Evolutionary conservation across 805 yeast species (phyloP).

Genomic region (Candida peoriensis): DNA sequence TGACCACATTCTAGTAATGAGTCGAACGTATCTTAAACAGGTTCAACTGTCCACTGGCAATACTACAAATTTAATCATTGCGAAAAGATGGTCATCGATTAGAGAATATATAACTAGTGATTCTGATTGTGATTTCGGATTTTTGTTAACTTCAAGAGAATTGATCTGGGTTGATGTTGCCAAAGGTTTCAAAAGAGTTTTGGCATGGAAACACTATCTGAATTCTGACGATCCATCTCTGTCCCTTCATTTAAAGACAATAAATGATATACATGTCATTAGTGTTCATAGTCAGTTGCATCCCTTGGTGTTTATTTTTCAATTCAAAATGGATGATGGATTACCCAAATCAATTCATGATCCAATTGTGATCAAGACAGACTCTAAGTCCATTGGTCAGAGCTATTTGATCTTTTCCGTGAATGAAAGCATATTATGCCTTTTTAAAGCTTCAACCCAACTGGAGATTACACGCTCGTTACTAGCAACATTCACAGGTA

Average conservation of each 20-base stretch:
- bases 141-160: slow-evolving; percentile 64
- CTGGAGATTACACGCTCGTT: slow-evolving; percentile 5
- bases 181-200: slow-evolving; percentile 35
- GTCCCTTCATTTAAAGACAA: slow-evolving; percentile 29
- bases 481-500: slow-evolving; percentile 7
- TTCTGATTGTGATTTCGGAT: slow-evolving; percentile 30
- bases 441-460: slow-evolving; percentile 2
- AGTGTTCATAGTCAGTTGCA: slow-evolving; percentile 26
- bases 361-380: slow-evolving; percentile 23
- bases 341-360: slow-evolving; percentile 35
- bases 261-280: slow-evolving; percentile 17
- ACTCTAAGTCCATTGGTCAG: slow-evolving; percentile 1
- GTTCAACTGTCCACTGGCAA: slow-evolving; percentile 25
- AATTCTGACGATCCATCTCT: slow-evolving; percentile 51
- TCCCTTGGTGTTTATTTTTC: slow-evolving; percentile 30
- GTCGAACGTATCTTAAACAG: slow-evolving; percentile 39
- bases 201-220: slow-evolving; percentile 73
- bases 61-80: slow-evolving; percentile 26
- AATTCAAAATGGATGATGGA: slow-evolving; percentile 30
- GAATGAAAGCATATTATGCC: neutral
- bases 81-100: slow-evolving; percentile 27
- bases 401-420: slow-evolving; percentile 6
- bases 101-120: slow-evolving; percentile 36
- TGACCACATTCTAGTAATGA: slow-evolving; percentile 29
- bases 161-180: slow-evolving; percentile 45